Evolutionary conservation across 192 early-diverging fungal genomes (phyloP).

Genomic region (Rhizophagus clarus): DNA sequence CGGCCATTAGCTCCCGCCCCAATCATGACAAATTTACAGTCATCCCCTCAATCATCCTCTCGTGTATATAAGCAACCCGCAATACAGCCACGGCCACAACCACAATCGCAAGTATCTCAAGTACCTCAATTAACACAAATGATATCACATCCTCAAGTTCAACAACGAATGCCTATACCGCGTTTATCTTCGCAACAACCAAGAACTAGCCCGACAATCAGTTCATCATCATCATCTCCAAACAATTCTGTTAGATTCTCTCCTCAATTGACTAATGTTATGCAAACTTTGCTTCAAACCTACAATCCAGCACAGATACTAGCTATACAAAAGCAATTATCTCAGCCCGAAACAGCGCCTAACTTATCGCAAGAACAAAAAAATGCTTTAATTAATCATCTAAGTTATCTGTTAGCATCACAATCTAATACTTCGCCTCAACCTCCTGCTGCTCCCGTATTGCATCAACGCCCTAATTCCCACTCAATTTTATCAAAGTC

Average conservation of each 20-base stretch:
- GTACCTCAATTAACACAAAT: slow-evolving; percentile 3
- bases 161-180: not conserved
- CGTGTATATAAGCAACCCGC: not conserved
- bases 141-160: slow-evolving; percentile 1
- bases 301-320: slow-evolving; percentile 29
- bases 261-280: slow-evolving; percentile 15
- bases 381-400: slow-evolving; percentile 25
- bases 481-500: not conserved
- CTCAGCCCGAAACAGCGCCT: not conserved
- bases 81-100: slow-evolving; percentile 5
- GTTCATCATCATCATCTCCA: not conserved
- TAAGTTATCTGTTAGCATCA: slow-evolving; percentile 5
- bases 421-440: not conserved
- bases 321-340: slow-evolving; percentile 17
- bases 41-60: not conserved
- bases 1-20: not conserved
- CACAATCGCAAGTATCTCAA: not conserved
- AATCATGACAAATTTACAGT: not conserved
- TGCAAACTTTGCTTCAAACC: slow-evolving; percentile 31
- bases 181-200: not conserved
- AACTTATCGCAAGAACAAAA: slow-evolving; percentile 18
- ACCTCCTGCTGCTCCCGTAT: not conserved
- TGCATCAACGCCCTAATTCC: not conserved
- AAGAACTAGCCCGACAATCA: not conserved
- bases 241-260: not conserved